Evolutionary conservation across 2,329 filamentous ascomycete genomes (phyloP).

Genomic region (Teratosphaeria viscida): DNA sequence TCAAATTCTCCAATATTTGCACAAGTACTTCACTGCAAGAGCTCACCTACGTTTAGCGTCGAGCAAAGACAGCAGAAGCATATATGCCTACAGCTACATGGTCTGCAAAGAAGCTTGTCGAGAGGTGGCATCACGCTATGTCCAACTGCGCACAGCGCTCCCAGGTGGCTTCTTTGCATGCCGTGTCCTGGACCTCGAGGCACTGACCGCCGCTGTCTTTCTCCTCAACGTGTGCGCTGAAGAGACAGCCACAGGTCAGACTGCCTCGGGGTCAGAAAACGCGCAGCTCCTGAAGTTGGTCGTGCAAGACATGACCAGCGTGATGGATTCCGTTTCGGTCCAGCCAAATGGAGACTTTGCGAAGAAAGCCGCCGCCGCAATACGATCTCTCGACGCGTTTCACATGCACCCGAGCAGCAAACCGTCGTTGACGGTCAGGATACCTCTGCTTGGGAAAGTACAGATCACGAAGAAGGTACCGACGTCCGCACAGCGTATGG

Average conservation of each 20-base stretch:
- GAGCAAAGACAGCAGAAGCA: conserved; percentile 12
- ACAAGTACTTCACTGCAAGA: conserved; percentile 17
- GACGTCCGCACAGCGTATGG: neutral
- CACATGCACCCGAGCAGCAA: neutral
- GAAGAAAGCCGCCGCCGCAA: neutral
- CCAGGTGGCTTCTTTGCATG: conserved; percentile 19
- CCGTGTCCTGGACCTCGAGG: conserved; percentile 19
- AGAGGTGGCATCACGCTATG: conserved; percentile 13
- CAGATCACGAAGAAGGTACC: neutral
- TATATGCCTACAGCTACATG: conserved; percentile 17
- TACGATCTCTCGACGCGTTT: neutral
- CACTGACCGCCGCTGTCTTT: conserved; percentile 17
- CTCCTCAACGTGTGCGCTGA: conserved; percentile 5
- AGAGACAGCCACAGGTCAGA: neutral
- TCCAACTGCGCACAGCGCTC: conserved; percentile 9
- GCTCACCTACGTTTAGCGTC: conserved; percentile 18
- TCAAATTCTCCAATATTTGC: conserved; percentile 17
- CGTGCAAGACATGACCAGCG: neutral
- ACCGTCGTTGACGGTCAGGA: neutral
- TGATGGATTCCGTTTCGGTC: neutral
- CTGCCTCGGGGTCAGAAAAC: neutral
- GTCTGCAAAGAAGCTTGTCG: conserved; percentile 16
- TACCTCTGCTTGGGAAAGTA: neutral
- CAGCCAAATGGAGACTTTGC: neutral
- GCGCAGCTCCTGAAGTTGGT: neutral